These are phyloP conservation scores for Ajuga chamaepitys DNA, from an alignment of 257 asterid species.

Conservation along the genomic window DNA sequence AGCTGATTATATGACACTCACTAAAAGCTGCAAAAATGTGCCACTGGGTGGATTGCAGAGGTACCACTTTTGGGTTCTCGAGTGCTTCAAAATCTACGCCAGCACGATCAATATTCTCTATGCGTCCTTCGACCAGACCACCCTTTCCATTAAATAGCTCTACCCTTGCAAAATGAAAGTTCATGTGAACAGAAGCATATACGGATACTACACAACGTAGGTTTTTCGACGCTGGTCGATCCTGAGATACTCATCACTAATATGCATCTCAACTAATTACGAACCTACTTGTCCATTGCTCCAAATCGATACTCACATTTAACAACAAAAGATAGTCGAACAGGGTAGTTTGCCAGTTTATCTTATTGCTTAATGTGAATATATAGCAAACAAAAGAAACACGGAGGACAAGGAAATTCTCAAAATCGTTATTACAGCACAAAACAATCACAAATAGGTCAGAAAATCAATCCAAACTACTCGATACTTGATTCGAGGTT, in stretches of 20 bases:
- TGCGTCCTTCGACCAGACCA: slow-evolving; percentile 73
- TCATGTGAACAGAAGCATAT: slow-evolving; percentile 1
- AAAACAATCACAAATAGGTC: background rate
- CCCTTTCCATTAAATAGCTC: slow-evolving; percentile 97
- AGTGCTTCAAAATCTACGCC: slow-evolving; percentile 69
- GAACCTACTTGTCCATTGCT: background rate
- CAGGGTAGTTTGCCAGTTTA: background rate
- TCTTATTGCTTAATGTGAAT: background rate
- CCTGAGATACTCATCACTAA: background rate
- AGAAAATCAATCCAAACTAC: too few relatives aligned
- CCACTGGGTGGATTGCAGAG: slow-evolving; percentile 61
- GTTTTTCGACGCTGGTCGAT: background rate
- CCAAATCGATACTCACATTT: background rate
- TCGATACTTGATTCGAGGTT: too few relatives aligned
- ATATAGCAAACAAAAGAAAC: background rate
- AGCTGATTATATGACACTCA: slow-evolving; percentile 27
- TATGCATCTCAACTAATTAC: background rate
- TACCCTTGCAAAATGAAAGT: slow-evolving; percentile 52
- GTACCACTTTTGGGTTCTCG: slow-evolving; percentile 44
- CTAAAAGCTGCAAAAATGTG: slow-evolving; percentile 91
- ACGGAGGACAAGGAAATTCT: background rate
- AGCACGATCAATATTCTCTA: slow-evolving; percentile 57
- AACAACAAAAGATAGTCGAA: background rate
- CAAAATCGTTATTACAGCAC: background rate
- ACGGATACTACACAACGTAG: slow-evolving; percentile 2